A percentile compares a stretch with the other conserved stretches of the same genome.
phyloP scores from a whole-genome alignment of 75 land plant species.

The Sequoia sempervirens region DNA sequence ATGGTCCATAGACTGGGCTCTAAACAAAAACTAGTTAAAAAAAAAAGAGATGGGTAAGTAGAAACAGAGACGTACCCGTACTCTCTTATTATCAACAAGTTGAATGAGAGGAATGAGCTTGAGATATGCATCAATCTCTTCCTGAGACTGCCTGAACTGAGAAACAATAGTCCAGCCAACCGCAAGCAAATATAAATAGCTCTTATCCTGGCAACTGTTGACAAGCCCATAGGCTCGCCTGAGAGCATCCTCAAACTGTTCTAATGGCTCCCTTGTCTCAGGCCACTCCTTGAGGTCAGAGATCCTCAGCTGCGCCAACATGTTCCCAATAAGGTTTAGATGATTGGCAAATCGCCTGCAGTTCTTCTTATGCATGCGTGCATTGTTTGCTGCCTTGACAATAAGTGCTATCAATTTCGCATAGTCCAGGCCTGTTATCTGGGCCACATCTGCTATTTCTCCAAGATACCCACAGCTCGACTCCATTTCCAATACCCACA shows the following conservation, averaged over 20 bases:
- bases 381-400: constrained; percentile 71
- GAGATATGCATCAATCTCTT: constrained; percentile 80
- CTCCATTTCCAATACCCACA: constrained; percentile 11
- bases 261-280: constrained; percentile 79
- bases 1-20: neutral
- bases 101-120: constrained; percentile 76
- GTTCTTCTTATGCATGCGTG: constrained; percentile 84
- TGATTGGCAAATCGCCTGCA: constrained; percentile 44
- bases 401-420: constrained; percentile 61
- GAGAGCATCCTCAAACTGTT: constrained; percentile 84
- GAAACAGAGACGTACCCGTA: constrained; percentile 27
- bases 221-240: constrained; percentile 68
- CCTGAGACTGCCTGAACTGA: constrained; percentile 80
- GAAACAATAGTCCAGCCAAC: constrained; percentile 94
- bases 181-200: constrained; percentile 83
- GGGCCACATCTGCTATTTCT: constrained; percentile 68
- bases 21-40: neutral
- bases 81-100: constrained; percentile 77
- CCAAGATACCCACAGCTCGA: constrained; percentile 52
- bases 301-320: constrained; percentile 33
- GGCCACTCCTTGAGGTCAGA: constrained; percentile 37
- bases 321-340: constrained; percentile 38
- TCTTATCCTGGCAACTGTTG: constrained; percentile 79
- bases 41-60: neutral
- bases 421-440: constrained; percentile 75